Evolutionary conservation across 768 basidiomycete genomes (phyloP), one percentile per base, ranked within the genome.

Genomic region (Calvatia gigantea): DNA sequence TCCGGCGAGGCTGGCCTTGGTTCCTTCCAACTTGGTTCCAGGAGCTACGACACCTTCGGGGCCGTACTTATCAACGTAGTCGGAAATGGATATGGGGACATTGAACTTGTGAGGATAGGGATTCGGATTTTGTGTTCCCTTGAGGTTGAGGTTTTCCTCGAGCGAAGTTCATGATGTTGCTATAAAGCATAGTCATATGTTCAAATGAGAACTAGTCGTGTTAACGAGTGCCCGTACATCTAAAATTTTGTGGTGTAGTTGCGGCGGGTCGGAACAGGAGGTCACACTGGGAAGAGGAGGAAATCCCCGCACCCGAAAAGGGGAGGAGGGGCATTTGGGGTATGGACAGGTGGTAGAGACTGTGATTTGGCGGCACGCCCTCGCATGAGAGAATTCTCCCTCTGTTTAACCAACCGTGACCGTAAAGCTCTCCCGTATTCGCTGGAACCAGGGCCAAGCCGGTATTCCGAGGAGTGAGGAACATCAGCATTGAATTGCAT

Each of bases 71-170:
- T 77, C 69, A 69, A 98, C 81, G 73, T 86, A 99, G 4, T 73
- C 66, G 2, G 84, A 73, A 65, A 99, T 76, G 6, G 91, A 92
- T 58, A 72, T 76, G 54, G 87, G 76, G 19, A 98, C 95, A 62
- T 96, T 71, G 75, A 99, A 99, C 84, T 99, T 99, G 86, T 99
- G 97, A 6, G 97, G 97, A 76, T 98, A 99, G 2, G 97, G 97
- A 69, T 95, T 90, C 2, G 95, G 96, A 6, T 81, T 71, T 69
- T 89, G 88, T 27, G 90, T 89, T 67, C 86, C 79, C 71, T 91
- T 88, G 59, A 99, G 83, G 62, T 85, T 83, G 60, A 85, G 82
- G 64, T 94, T 63, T 91, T 85, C 45, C 93, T 85, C 27, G 89
- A 92, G 62, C 97, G 89, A 62, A 94, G 75, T 67, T 98, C 94